These are phyloP conservation scores for Hericium erinaceus DNA, from an alignment of 768 basidiomycete species.

Conservation along the genomic window DNA sequence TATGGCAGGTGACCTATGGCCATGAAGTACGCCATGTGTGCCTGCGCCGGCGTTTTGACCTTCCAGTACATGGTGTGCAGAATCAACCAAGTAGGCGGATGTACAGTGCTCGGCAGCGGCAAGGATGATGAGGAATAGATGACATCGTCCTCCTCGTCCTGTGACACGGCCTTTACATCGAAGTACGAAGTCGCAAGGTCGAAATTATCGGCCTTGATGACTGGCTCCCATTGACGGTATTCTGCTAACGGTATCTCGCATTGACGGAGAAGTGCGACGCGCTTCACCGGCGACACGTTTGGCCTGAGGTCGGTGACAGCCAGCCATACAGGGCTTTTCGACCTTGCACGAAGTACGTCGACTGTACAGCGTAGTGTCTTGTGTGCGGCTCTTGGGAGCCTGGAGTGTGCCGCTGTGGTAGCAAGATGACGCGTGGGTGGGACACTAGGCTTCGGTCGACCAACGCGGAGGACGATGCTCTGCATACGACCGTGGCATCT, in stretches of 20 bases:
- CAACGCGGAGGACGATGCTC: background rate
- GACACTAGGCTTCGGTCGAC: background rate
- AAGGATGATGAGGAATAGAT: background rate
- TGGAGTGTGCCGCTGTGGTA: background rate
- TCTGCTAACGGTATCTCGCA: background rate
- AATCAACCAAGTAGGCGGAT: conserved; percentile 44
- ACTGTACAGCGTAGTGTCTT: background rate
- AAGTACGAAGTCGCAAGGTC: background rate
- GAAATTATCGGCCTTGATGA: background rate
- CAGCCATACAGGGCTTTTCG: background rate
- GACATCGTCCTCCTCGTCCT: background rate
- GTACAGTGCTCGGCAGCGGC: background rate
- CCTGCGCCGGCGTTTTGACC: conserved; percentile 37
- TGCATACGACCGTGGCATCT: conserved; percentile 1
- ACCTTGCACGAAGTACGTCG: background rate
- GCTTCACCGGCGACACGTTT: too few species aligned
- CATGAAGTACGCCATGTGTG: conserved; percentile 33
- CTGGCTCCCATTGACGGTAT: background rate
- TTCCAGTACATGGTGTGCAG: conserved; percentile 38
- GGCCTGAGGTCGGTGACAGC: background rate
- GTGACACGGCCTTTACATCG: background rate
- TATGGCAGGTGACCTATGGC: conserved; percentile 29
- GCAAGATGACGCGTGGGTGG: background rate
- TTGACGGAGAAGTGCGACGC: background rate
- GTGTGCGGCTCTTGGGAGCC: background rate